A percentile compares a stretch with the other conserved stretches of the same genome.
Evolutionary conservation across 345 rosid species (phyloP).

Genomic region (Ailanthus altissimus): DNA sequence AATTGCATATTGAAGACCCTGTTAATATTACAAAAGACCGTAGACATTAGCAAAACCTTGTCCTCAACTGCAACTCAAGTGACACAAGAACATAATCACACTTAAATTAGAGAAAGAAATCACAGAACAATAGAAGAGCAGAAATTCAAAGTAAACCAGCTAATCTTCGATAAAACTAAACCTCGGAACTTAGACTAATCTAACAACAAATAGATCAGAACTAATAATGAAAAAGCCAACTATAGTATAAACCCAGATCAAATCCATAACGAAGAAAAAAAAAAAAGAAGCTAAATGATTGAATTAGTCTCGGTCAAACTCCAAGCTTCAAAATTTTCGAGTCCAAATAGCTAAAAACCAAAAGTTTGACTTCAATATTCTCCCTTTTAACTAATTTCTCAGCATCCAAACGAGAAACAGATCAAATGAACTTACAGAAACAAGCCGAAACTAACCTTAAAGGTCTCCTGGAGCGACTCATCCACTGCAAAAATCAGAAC

Average conservation of each 20-base stretch:
- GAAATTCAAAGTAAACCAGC: slow-evolving; percentile 8
- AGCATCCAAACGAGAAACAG: slow-evolving; percentile 22
- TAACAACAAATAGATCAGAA: slow-evolving; percentile 22
- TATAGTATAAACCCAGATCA: slow-evolving; percentile 25
- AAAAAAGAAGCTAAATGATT: not conserved
- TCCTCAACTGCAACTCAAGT: not conserved
- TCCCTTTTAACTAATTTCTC: not conserved
- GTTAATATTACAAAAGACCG: not conserved
- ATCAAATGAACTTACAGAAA: slow-evolving; percentile 22
- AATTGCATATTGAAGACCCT: not conserved
- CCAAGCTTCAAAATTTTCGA: not conserved
- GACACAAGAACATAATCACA: not conserved
- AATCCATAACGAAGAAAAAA: slow-evolving; percentile 2
- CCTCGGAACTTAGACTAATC: slow-evolving; percentile 1
- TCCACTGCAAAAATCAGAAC: slow-evolving; percentile 42
- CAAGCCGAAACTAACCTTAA: slow-evolving; percentile 54
- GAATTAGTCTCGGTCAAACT: not conserved
- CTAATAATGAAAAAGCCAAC: slow-evolving; percentile 12
- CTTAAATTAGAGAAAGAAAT: not conserved
- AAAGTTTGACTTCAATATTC: slow-evolving; percentile 9
- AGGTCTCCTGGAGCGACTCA: slow-evolving; percentile 61
- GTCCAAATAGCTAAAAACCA: not conserved
- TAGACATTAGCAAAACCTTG: not conserved
- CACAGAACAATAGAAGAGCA: not conserved
- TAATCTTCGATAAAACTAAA: not conserved